phyloP scores from a whole-genome alignment of 2,329 filamentous ascomycete genomes.

The Cercospora sp. region DNA sequence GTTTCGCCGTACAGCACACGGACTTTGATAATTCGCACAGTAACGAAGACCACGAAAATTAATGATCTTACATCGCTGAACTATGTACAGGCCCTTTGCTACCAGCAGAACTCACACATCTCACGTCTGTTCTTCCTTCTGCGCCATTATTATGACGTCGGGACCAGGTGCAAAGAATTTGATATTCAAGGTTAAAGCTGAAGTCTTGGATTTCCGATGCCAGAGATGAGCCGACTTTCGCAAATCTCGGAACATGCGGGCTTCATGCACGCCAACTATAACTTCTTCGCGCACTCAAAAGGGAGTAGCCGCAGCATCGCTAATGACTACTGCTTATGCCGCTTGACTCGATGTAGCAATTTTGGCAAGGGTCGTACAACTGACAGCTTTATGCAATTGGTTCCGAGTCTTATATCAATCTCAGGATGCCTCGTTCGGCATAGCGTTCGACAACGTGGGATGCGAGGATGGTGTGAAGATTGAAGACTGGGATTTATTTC shows the following conservation, averaged over 20 bases:
- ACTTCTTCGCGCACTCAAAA: not conserved
- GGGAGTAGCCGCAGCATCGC: not conserved
- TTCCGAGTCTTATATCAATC: not conserved
- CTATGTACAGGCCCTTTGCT: not conserved
- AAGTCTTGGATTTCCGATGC: not conserved
- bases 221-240: not conserved
- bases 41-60: not conserved
- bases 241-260: not conserved
- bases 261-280: not conserved
- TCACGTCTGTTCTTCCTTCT: not conserved
- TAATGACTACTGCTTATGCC: not conserved
- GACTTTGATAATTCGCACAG: not conserved
- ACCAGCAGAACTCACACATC: not conserved
- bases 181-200: not conserved
- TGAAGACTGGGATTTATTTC: not conserved
- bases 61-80: not conserved
- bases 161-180: not conserved
- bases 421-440: not conserved
- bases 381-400: not conserved
- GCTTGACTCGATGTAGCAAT: not conserved
- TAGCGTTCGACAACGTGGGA: not conserved
- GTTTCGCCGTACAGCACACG: not conserved
- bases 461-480: not conserved
- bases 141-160: not conserved
- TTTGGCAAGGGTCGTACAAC: not conserved